Conservation (phyloP, 805 yeast species). For the Kodamaea fukazawae region DNA sequence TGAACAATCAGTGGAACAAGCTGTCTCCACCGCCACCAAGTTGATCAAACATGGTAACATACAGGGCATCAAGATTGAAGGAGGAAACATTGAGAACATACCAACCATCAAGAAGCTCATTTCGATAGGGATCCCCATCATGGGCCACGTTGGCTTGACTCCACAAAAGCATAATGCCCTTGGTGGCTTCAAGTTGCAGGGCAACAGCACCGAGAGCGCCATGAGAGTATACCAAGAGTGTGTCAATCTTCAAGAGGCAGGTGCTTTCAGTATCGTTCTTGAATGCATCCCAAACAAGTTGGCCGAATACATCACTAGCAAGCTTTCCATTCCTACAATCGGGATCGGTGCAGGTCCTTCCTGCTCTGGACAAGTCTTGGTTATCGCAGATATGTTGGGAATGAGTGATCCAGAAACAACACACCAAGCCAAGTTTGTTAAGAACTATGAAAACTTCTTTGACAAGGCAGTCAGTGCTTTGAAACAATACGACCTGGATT, state of each 20-base stretch:
- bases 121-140: conserved; percentile 76
- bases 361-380: conserved; percentile 88
- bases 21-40: conserved; percentile 54
- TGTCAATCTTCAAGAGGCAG: conserved; percentile 63
- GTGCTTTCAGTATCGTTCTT: conserved; percentile 69
- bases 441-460: conserved; percentile 57
- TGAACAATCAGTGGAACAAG: conserved; percentile 63
- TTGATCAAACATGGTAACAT: conserved; percentile 56
- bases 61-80: conserved; percentile 83
- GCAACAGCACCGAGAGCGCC: conserved; percentile 56
- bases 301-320: conserved; percentile 60
- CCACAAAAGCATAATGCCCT: conserved; percentile 79
- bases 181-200: conserved; percentile 91
- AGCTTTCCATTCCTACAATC: conserved; percentile 71
- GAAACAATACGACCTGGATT: conserved; percentile 55
- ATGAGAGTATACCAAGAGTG: conserved; percentile 63
- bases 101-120: conserved; percentile 56
- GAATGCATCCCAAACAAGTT: conserved; percentile 85
- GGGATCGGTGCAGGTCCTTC: conserved; percentile 93
- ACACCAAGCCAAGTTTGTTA: conserved; percentile 70
- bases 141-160: conserved; percentile 90
- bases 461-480: conserved; percentile 51
- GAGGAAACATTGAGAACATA: conserved; percentile 56
- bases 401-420: conserved; percentile 51
- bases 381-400: conserved; percentile 80